These are phyloP conservation scores for Elsinoe australis DNA, from an alignment of 2,329 filamentous ascomycete species.

Conservation along the genomic window DNA sequence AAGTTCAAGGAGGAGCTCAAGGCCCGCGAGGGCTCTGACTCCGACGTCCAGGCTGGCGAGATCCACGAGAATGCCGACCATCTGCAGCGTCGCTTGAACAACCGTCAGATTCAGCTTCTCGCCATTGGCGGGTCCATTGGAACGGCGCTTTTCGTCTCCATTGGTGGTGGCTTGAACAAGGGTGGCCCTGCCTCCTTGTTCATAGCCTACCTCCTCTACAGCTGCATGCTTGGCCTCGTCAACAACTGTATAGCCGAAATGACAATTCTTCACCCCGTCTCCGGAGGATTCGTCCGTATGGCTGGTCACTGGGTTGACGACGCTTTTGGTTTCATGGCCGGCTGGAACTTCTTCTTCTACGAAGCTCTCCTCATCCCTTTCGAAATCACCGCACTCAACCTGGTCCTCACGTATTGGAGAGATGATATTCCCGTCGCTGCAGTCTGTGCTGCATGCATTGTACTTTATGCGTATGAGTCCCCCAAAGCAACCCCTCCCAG, in stretches of 20 bases:
- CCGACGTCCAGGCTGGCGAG: constrained; percentile 23
- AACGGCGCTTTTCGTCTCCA: constrained; percentile 35
- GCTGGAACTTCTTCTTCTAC: constrained; percentile 45
- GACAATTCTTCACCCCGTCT: constrained; percentile 53
- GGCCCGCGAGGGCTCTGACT: constrained; percentile 2
- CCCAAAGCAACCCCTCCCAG: constrained; percentile 15
- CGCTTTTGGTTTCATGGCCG: constrained; percentile 48
- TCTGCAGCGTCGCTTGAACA: constrained; percentile 45
- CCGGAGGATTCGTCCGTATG: constrained; percentile 54
- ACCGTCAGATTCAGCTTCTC: constrained; percentile 36
- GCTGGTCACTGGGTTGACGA: constrained; percentile 57
- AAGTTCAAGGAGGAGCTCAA: constrained; percentile 16
- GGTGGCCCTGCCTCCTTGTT: constrained; percentile 48
- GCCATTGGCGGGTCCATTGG: constrained; percentile 27
- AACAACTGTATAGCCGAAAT: constrained; percentile 61
- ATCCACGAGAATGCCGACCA: constrained; percentile 29
- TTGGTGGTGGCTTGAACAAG: constrained; percentile 47
- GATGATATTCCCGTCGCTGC: constrained; percentile 33
- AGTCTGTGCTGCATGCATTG: constrained; percentile 3
- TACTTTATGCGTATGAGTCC: constrained; percentile 14
- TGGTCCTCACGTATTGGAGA: constrained; percentile 33
- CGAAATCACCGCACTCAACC: constrained; percentile 39
- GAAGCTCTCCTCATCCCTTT: constrained; percentile 43
- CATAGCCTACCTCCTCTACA: constrained; percentile 52
- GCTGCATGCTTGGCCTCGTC: constrained; percentile 49